These are phyloP conservation scores for Macrolepiota albuminosa DNA, from an alignment of 768 basidiomycete genomes.

Conservation along the genomic window DNA sequence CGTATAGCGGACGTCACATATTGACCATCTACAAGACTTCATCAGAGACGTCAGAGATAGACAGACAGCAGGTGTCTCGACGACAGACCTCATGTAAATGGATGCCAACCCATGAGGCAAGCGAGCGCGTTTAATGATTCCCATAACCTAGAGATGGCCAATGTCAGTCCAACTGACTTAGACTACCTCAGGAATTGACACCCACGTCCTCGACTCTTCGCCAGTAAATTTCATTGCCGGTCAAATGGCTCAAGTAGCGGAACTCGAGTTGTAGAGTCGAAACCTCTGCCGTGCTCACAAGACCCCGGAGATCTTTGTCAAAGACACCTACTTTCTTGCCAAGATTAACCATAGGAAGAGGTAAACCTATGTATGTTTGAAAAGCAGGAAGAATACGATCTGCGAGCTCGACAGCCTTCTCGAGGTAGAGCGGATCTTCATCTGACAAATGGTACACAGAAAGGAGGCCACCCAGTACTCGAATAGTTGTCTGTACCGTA, in stretches of 20 bases:
- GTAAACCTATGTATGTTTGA: constrained; percentile 76
- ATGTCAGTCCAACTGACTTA: neutral
- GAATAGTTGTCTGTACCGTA: constrained; percentile 73
- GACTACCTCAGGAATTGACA: neutral
- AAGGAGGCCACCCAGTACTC: constrained; percentile 86
- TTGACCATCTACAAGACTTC: constrained; percentile 34
- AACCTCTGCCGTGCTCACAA: constrained; percentile 82
- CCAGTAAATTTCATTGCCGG: constrained; percentile 80
- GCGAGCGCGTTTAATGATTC: constrained; percentile 56
- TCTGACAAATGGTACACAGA: constrained; percentile 78
- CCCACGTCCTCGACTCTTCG: constrained; percentile 66
- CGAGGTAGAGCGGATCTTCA: constrained; percentile 63
- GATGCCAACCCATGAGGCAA: constrained; percentile 74
- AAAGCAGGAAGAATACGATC: constrained; percentile 84
- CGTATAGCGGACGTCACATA: constrained; percentile 69
- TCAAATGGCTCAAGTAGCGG: constrained; percentile 77
- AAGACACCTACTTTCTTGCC: constrained; percentile 52
- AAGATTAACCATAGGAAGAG: constrained; percentile 77
- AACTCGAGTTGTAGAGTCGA: constrained; percentile 89
- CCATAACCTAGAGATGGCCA: constrained; percentile 44
- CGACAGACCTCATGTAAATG: constrained; percentile 71
- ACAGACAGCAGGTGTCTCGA: neutral
- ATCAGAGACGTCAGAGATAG: neutral
- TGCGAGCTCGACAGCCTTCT: constrained; percentile 77
- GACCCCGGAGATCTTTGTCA: constrained; percentile 51